Conservation (phyloP, 2,329 filamentous ascomycete genomes). For the Alternaria conjuncta region DNA sequence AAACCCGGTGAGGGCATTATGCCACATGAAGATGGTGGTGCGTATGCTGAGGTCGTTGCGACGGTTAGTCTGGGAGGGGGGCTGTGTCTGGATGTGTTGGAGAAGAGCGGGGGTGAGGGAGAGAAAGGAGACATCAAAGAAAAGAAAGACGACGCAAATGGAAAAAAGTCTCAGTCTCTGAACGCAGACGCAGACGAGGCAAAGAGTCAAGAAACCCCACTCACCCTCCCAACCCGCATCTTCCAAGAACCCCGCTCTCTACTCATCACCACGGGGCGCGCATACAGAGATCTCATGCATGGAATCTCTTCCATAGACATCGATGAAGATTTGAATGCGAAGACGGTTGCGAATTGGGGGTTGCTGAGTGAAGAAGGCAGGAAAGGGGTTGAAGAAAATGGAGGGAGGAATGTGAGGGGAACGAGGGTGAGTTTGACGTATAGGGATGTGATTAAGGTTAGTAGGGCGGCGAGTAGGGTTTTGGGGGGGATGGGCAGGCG, state of each 20-base stretch:
- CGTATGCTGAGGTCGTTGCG: constrained; percentile 87
- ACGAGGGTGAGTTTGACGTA: constrained; percentile 79
- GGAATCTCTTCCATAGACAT: constrained; percentile 70
- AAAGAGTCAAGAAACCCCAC: too few species aligned
- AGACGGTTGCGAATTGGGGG: constrained; percentile 72
- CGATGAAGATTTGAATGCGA: constrained; percentile 68
- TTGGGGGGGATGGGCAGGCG: constrained; percentile 27
- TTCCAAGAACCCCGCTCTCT: constrained; percentile 85
- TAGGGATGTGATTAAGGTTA: constrained; percentile 73
- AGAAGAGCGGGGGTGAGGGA: constrained; percentile 47
- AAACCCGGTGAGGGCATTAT: constrained; percentile 89
- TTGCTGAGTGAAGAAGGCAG: constrained; percentile 60
- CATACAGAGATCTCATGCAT: constrained; percentile 76
- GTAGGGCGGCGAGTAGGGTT: constrained; percentile 39
- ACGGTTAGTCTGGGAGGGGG: constrained; percentile 84
- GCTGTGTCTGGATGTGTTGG: constrained; percentile 77
- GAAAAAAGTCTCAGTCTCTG: rapidly evolving
- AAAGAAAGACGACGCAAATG: background rate
- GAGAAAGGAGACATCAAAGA: background rate
- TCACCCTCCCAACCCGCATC: constrained; percentile 58
- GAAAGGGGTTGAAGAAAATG: constrained; percentile 46
- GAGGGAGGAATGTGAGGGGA: constrained; percentile 63
- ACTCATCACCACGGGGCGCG: constrained; percentile 70
- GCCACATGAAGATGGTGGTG: constrained; percentile 90
- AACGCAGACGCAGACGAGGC: background rate